Evolutionary conservation across 352 stramenopile genomes (phyloP).

Genomic region (Pythium volutum): DNA sequence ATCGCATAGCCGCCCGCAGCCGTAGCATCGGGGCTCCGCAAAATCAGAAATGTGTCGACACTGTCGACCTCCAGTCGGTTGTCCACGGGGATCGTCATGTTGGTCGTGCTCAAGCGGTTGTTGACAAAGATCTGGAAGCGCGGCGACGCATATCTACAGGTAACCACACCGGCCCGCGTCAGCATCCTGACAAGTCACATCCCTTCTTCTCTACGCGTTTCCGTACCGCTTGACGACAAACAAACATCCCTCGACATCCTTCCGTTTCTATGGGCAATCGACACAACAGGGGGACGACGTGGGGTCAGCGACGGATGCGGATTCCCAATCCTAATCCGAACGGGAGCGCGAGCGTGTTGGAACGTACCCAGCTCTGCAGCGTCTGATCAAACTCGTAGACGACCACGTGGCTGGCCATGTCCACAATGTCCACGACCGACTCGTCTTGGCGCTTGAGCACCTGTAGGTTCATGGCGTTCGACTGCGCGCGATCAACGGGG

Average conservation of each 20-base stretch:
- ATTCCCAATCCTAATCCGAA: no score
- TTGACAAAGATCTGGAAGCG: slow-evolving; percentile 89
- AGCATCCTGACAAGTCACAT: no score
- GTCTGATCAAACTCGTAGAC: slow-evolving; percentile 88
- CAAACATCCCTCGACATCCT: slow-evolving; percentile 81
- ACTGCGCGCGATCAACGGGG: slow-evolving; percentile 71
- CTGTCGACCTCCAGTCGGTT: slow-evolving; percentile 75
- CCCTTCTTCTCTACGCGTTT: background rate
- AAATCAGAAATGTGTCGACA: slow-evolving; percentile 82
- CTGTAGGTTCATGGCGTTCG: slow-evolving; percentile 84
- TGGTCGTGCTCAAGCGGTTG: slow-evolving; percentile 86
- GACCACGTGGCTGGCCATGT: slow-evolving; percentile 83
- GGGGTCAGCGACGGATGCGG: background rate
- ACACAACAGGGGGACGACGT: background rate
- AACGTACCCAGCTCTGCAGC: slow-evolving; percentile 77
- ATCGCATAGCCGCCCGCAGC: slow-evolving; percentile 59
- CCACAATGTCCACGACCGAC: slow-evolving; percentile 78
- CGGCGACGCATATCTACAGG: slow-evolving; percentile 55
- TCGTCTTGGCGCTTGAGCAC: slow-evolving; percentile 82
- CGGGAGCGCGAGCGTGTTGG: no score
- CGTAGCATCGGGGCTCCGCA: slow-evolving; percentile 51
- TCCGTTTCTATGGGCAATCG: slow-evolving; percentile 58
- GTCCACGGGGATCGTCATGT: slow-evolving; percentile 77
- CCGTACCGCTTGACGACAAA: slow-evolving; percentile 80
- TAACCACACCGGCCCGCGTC: no score